Percentiles rank a stretch among this genome's conserved stretches.
phyloP scores from a whole-genome alignment of 1,284 basidiomycete genomes.

The Mixia osmundae region DNA sequence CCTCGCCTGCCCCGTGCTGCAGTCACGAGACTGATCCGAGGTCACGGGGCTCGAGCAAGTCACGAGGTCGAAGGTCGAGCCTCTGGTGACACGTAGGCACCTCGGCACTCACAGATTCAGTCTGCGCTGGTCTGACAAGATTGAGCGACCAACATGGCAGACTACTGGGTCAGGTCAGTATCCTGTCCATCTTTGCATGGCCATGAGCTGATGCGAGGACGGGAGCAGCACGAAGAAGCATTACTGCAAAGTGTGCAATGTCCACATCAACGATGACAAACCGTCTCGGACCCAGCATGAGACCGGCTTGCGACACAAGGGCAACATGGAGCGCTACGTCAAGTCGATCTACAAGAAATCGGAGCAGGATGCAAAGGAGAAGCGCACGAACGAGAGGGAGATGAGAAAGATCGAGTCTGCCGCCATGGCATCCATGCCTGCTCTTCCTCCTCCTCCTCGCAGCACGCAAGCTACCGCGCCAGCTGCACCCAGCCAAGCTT shows the following conservation, averaged over 20 bases:
- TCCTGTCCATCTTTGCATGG: no score
- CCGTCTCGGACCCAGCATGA: slow-evolving; percentile 85
- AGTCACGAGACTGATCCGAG: no score
- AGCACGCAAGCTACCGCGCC: slow-evolving; percentile 20
- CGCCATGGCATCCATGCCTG: slow-evolving; percentile 15
- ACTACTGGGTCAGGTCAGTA: no score
- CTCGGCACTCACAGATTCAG: no score
- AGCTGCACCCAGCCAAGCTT: slow-evolving; percentile 19
- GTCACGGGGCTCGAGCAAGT: no score
- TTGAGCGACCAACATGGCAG: no score
- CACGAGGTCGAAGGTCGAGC: no score
- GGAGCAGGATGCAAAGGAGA: slow-evolving; percentile 62
- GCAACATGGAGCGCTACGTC: slow-evolving; percentile 77
- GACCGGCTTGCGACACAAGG: slow-evolving; percentile 76
- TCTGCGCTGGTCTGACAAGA: no score
- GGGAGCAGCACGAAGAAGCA: no score
- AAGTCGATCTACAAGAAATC: slow-evolving; percentile 79
- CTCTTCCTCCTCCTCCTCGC: slow-evolving; percentile 15
- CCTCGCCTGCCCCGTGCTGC: no score
- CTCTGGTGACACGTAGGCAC: no score
- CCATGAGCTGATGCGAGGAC: no score
- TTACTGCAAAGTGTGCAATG: slow-evolving; percentile 72
- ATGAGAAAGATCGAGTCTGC: slow-evolving; percentile 56
- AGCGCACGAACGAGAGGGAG: slow-evolving; percentile 60
- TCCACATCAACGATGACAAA: slow-evolving; percentile 75